Base-by-base conservation (phyloP, 495 filamentous ascomycete genomes). In the Corynascus novoguineensis region DNA sequence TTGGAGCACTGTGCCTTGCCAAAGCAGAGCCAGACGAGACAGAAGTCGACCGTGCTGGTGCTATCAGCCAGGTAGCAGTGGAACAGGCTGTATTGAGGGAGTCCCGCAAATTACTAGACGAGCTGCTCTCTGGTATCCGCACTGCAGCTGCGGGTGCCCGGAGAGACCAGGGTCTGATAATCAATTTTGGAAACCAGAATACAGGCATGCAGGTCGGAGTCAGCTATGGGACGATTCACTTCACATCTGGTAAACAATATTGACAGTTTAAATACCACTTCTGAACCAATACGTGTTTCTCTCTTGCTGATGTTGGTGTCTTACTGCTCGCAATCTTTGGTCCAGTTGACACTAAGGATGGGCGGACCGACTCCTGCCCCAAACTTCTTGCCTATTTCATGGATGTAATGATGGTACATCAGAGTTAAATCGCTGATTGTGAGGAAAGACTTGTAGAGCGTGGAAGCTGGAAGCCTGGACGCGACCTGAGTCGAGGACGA, bases 21-120 rank as follows among this genome's bases (percentile, higher is more conserved):
- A 49, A 60, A 50, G 47, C 46, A 54, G 61, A 66, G 32, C 50
- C 64, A 14, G 62, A 64, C 31, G 60, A 60, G 49, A 59, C 57
- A 52, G 56, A 60, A 49, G 62, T 66, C 51, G 66, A 64, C 45
- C 63, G 64, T 60, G 32, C 57, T 55, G 54, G 68, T 42, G 63
- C 60, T 60, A 61, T 62, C 32, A 57, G 51, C 35, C 67, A 73
- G 64, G 51, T 73, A 58, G 62, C 64, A 59, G 61, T 67, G 52
- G 68, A 69, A 55, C 57, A 64, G 54, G 60, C 42, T 45, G 64
- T 50, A 17, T 40, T 71, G 52, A 47, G 44, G 53, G 63, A 58
- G 27, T 73, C 64, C 37, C 64, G 60, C 48, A 65, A 59, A 56
- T 48, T 73, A 49, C 58, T 73, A 21, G 56, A 64, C 55, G 65